These are phyloP conservation scores for Aspergillaceae sp. DNA, from an alignment of 2,329 filamentous ascomycete species.

Conservation along the genomic window DNA sequence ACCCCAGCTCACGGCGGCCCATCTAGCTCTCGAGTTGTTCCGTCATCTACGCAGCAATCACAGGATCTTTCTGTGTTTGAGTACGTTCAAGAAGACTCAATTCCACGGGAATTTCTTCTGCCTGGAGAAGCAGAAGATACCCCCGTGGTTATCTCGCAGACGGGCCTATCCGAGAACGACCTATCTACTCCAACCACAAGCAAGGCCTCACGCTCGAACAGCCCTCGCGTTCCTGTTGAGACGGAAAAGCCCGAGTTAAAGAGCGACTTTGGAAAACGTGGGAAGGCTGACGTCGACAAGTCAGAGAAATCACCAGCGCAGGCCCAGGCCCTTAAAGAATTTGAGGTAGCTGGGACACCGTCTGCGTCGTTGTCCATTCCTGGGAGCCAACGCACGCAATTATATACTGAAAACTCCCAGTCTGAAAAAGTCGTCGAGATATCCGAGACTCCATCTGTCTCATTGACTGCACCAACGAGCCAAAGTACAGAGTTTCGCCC, in stretches of 20 bases:
- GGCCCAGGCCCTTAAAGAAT: neutral
- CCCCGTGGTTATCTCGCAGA: neutral
- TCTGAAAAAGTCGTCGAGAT: too few species aligned
- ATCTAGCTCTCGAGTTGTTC: neutral
- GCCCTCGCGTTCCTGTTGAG: neutral
- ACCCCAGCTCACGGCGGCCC: neutral
- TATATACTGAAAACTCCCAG: too few species aligned
- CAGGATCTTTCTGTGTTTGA: slow-evolving; percentile 7
- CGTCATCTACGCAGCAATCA: neutral
- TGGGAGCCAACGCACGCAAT: neutral
- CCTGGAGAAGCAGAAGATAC: slow-evolving; percentile 7
- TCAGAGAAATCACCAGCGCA: neutral
- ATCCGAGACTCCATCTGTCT: too few species aligned
- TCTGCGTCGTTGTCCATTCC: slow-evolving; percentile 1
- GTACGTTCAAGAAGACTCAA: slow-evolving; percentile 5
- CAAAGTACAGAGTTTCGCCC: neutral
- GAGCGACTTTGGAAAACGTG: neutral
- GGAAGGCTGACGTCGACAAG: neutral
- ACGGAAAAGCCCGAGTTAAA: neutral
- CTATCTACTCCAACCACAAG: neutral
- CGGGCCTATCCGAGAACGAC: neutral
- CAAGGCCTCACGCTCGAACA: neutral
- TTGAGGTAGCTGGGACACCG: slow-evolving; percentile 17
- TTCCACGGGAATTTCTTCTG: slow-evolving; percentile 10
- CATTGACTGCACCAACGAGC: too few species aligned